phyloP scores from a whole-genome alignment of 1,284 basidiomycete species.

The Rhodotorula sp. region DNA sequence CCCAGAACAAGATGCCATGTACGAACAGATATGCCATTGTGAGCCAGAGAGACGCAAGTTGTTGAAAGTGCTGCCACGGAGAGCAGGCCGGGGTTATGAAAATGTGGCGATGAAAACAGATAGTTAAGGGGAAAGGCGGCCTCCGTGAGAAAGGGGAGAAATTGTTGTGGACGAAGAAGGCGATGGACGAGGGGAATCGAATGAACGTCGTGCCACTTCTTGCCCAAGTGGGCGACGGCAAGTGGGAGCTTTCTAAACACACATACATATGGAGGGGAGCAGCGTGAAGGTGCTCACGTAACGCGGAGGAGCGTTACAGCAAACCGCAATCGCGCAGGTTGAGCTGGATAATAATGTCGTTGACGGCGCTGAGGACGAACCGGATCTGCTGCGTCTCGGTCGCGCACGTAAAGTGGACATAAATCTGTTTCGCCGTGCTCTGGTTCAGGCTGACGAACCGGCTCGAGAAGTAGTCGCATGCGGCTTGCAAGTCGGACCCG shows the following conservation, averaged over 20 bases:
- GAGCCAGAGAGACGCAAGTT: too few species aligned
- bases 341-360: constrained; percentile 50
- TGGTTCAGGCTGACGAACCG: constrained; percentile 46
- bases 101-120: too few species aligned
- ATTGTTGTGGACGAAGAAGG: neutral
- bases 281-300: neutral
- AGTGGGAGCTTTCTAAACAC: too few species aligned
- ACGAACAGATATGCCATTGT: neutral
- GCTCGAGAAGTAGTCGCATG: constrained; percentile 46
- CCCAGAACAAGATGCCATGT: neutral
- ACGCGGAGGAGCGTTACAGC: constrained; percentile 54
- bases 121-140: neutral
- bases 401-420: constrained; percentile 46
- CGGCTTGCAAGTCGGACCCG: constrained; percentile 44
- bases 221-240: too few species aligned
- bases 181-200: too few species aligned
- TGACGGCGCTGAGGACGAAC: constrained; percentile 58
- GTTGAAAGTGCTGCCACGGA: too few species aligned
- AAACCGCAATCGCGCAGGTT: constrained; percentile 78
- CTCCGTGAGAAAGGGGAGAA: neutral
- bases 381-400: constrained; percentile 49
- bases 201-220: too few species aligned
- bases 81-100: too few species aligned
- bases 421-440: constrained; percentile 56
- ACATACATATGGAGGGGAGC: neutral